phyloP scores from a whole-genome alignment of 1,139 yeast species.

The Meyerozyma carpophila region DNA sequence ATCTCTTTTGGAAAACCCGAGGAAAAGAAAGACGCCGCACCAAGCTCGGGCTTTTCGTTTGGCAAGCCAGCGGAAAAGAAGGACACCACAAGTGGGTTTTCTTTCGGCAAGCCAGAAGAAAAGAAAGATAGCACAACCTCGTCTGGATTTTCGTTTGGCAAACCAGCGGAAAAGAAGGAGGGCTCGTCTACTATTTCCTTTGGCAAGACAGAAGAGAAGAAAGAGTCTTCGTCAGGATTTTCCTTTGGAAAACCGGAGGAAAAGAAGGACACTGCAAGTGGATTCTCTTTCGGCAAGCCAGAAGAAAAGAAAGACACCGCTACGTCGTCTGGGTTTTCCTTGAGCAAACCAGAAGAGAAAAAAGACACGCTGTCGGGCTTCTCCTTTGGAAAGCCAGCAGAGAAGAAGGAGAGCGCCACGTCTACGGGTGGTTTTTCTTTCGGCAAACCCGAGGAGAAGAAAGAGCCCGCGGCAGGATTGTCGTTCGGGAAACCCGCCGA shows the following conservation, averaged over 20 bases:
- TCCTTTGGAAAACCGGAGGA: slow-evolving; percentile 13
- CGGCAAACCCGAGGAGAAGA: slow-evolving; percentile 11
- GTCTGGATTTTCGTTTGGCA: slow-evolving; percentile 14
- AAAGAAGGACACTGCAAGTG: slow-evolving; percentile 5
- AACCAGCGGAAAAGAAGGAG: slow-evolving; percentile 14
- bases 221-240: slow-evolving; percentile 8
- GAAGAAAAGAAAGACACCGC: slow-evolving; percentile 14
- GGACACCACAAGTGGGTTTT: slow-evolving; percentile 8
- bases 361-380: slow-evolving; percentile 8
- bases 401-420: slow-evolving; percentile 9
- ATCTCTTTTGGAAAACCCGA: slow-evolving; percentile 9
- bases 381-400: slow-evolving; percentile 16
- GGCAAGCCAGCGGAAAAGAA: slow-evolving; percentile 4
- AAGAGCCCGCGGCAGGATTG: slow-evolving; percentile 7
- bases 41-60: slow-evolving; percentile 6
- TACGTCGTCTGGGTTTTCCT: slow-evolving; percentile 8
- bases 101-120: slow-evolving; percentile 14
- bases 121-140: slow-evolving; percentile 11
- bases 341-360: slow-evolving; percentile 12
- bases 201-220: slow-evolving; percentile 14
- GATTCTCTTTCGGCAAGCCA: slow-evolving; percentile 12
- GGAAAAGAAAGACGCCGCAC: slow-evolving; percentile 8
- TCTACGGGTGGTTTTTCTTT: slow-evolving; percentile 1
- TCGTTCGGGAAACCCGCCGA: slow-evolving; percentile 9
- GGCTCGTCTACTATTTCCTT: slow-evolving; percentile 14